Conservation (phyloP, 129 eudicot genomes). For the Lonicera japonica region DNA sequence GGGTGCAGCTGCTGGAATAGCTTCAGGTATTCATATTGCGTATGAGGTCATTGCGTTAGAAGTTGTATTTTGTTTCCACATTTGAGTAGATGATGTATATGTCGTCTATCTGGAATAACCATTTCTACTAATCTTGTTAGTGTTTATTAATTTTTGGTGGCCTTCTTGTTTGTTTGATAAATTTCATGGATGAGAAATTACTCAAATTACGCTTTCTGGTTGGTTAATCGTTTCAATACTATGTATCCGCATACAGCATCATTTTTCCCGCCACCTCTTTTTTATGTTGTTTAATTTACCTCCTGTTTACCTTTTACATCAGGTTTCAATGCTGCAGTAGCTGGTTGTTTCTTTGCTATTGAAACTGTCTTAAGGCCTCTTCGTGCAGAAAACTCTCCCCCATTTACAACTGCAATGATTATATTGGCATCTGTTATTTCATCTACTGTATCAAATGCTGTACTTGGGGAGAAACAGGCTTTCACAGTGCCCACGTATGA, state of each 20-base stretch:
- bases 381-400: conserved; percentile 99
- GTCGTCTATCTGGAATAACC: not conserved
- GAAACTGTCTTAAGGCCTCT: conserved; percentile 94
- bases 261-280: not conserved
- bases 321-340: conserved; percentile 99
- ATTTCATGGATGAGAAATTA: not conserved
- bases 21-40: conserved; percentile 54
- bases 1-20: conserved; percentile 98
- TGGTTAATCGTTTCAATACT: too few relatives aligned
- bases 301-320: conserved; percentile 4
- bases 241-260: too few relatives aligned
- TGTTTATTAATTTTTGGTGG: too few relatives aligned
- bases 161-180: too few relatives aligned
- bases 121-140: not conserved
- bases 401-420: conserved; percentile 99
- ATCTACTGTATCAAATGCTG: conserved; percentile 91
- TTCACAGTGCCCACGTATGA: conserved; percentile 98
- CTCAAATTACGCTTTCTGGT: too few relatives aligned
- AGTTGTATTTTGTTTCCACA: not conserved
- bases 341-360: conserved; percentile 98
- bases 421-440: conserved; percentile 95
- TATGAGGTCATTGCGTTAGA: not conserved
- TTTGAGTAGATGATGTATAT: not conserved
- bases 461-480: conserved; percentile 91
- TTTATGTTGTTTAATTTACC: not conserved